A percentile compares a stretch with the other conserved stretches of the same genome.
Evolutionary conservation across 2,329 filamentous ascomycete species (phyloP).

Genomic region (Sarocladium brachiariae): DNA sequence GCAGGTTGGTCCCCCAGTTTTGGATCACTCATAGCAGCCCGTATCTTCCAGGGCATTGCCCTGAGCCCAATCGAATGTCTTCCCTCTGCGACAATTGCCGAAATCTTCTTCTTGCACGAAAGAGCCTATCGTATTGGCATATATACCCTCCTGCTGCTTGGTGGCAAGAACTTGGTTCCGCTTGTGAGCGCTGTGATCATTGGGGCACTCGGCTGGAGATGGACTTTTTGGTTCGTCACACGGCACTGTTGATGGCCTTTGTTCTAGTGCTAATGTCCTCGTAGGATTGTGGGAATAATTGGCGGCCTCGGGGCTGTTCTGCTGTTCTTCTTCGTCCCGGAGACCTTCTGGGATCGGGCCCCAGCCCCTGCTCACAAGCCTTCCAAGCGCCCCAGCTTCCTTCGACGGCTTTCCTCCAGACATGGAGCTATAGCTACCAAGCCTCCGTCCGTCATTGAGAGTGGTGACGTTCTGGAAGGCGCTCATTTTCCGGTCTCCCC

Average conservation of each 20-base stretch:
- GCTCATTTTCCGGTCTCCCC: background rate
- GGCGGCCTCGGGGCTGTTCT: constrained; percentile 63
- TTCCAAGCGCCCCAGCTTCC: constrained; percentile 36
- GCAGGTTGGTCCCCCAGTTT: constrained; percentile 80
- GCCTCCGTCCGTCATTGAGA: background rate
- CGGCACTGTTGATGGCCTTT: background rate
- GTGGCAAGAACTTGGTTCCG: constrained; percentile 86
- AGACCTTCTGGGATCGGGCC: constrained; percentile 91
- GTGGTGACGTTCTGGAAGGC: background rate
- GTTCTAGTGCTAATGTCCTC: constrained; percentile 6
- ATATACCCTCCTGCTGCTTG: constrained; percentile 81
- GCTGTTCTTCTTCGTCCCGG: constrained; percentile 85
- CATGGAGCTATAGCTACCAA: constrained; percentile 18
- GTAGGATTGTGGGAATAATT: constrained; percentile 73
- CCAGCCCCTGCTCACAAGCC: constrained; percentile 50
- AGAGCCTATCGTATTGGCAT: constrained; percentile 88
- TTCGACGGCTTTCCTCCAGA: constrained; percentile 41
- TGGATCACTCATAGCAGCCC: constrained; percentile 68
- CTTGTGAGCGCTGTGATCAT: constrained; percentile 83
- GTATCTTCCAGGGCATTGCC: constrained; percentile 81
- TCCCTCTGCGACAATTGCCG: constrained; percentile 87
- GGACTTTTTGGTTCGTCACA: constrained; percentile 70
- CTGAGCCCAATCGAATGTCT: constrained; percentile 89
- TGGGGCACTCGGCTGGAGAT: constrained; percentile 71
- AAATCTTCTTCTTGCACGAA: constrained; percentile 95